phyloP scores from a whole-genome alignment of 345 rosid species.

The Salix viminalis region DNA sequence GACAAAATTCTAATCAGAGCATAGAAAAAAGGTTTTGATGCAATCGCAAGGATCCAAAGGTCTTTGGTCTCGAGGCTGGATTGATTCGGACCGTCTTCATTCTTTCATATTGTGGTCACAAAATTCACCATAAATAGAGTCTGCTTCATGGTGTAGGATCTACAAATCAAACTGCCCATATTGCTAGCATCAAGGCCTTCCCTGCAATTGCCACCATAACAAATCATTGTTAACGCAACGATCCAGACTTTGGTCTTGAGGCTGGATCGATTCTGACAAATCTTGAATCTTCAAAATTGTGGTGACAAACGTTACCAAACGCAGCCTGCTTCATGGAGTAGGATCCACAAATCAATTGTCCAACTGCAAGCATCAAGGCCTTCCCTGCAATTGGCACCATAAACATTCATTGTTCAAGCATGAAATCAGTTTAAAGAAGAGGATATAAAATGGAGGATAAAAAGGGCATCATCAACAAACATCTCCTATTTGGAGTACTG shows the following conservation, averaged over 20 bases:
- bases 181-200: background rate
- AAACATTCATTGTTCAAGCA: background rate
- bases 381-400: background rate
- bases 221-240: background rate
- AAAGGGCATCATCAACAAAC: background rate
- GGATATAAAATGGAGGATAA: background rate
- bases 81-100: too few species aligned
- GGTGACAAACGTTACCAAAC: background rate
- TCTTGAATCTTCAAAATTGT: background rate
- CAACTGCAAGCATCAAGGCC: background rate
- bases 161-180: background rate
- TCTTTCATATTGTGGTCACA: background rate
- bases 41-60: background rate
- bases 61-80: background rate
- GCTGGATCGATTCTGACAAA: background rate
- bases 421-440: background rate
- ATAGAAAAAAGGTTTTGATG: background rate
- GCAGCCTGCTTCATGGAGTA: too few species aligned
- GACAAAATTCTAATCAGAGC: background rate
- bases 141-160: too few species aligned
- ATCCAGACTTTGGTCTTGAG: background rate
- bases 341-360: background rate
- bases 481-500: constrained; percentile 3
- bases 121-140: too few species aligned
- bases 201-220: background rate